Base-by-base conservation (phyloP, 1,284 basidiomycete genomes). In the Melampsora occidentalis region DNA sequence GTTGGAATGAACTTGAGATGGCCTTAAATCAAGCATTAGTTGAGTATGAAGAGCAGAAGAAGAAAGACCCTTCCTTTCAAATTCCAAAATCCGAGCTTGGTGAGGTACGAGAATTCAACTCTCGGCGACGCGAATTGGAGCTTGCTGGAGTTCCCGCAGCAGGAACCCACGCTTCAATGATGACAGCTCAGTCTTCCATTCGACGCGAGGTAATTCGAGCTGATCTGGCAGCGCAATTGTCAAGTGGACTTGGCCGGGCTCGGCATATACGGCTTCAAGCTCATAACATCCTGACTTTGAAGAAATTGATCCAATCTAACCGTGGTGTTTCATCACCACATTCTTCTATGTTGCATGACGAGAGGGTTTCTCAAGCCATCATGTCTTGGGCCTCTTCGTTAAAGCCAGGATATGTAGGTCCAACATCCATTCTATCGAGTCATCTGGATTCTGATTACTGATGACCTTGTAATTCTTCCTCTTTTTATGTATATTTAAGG, bases 101-200 rank as follows among this genome's bases (percentile, higher is more conserved):
- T 25, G 51, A 64, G n/a, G 25, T 65, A 4, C 35, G 53, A 64
- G 70, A 72, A 31, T 72, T 63, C 48, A 72, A 72, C 62, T 33
- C 18, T 2, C 49, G 46, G 22, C 33, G 61, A n/a, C 39, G n/a
- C 5, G 33, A 72, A 14, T 53, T 64, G n/a, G 35, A 35, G 10
- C 4, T 72, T 14, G 1, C 31, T 51, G 61, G 62, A 10, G 20
- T 61, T 14, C 5, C 7, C 10, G 35, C 61, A n/a, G 61, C 59
- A 4, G 14, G 57, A 22, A 18, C 28, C 35, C 46, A 59, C 20
- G 70, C 59, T 22, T 51, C 70, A 48, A 42, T 72, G n/a, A 46
- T 62, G 42, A 71, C 69, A 61, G 69, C 69, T 62, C 69, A 71
- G 59, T 28, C 18, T 20, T 42, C 48, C 5, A 18, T 49, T 31